Conservation (phyloP, 768 basidiomycete genomes). For the Panus rudis region DNA sequence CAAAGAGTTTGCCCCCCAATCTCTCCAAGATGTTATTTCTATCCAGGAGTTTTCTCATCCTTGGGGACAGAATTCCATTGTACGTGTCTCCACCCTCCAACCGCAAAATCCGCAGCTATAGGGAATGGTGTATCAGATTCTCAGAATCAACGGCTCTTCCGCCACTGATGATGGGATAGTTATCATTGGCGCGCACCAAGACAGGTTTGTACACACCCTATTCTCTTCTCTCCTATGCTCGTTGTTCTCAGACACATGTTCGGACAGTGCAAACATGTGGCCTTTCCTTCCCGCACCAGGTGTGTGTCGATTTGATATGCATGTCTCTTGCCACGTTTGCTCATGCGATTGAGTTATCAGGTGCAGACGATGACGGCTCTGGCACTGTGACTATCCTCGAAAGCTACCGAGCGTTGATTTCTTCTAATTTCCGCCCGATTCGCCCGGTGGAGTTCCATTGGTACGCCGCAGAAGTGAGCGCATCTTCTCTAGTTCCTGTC, state of each 20-base stretch:
- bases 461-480: slow-evolving; percentile 70
- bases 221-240: background rate
- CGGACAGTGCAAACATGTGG: slow-evolving; percentile 62
- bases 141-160: slow-evolving; percentile 69
- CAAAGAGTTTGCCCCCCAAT: slow-evolving; percentile 46
- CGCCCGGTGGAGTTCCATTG: slow-evolving; percentile 74
- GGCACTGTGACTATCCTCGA: slow-evolving; percentile 78
- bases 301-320: slow-evolving; percentile 22
- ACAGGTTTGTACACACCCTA: slow-evolving; percentile 42
- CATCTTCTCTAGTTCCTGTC: slow-evolving; percentile 9
- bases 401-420: slow-evolving; percentile 64
- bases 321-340: slow-evolving; percentile 12
- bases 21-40: slow-evolving; percentile 49
- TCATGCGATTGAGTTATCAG: slow-evolving; percentile 32
- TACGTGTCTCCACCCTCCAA: slow-evolving; percentile 31
- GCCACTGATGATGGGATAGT: slow-evolving; percentile 53
- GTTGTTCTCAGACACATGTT: slow-evolving; percentile 5
- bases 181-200: slow-evolving; percentile 76
- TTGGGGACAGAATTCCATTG: slow-evolving; percentile 83
- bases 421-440: slow-evolving; percentile 59
- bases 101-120: too few species aligned
- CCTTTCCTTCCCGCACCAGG: slow-evolving; percentile 75
- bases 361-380: slow-evolving; percentile 58
- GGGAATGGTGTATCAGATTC: slow-evolving; percentile 42
- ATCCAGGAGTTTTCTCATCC: slow-evolving; percentile 69